Base-by-base conservation (phyloP, 176 grass and related monocot species). In the Triticum turgidum region DNA sequence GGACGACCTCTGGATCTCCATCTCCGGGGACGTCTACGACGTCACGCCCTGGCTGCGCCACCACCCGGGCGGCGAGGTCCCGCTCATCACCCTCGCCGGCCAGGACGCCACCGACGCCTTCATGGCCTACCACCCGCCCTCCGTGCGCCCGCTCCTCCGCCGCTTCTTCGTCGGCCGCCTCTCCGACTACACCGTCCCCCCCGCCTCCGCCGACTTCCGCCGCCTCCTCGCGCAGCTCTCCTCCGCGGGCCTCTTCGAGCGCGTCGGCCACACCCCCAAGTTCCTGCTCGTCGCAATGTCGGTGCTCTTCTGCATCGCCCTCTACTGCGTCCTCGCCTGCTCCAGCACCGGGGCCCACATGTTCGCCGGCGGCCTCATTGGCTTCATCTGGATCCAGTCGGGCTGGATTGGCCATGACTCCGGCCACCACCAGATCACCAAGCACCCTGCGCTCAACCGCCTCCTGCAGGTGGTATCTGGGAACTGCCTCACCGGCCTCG, bases 351-450 rank as follows among this genome's bases (percentile, higher is more conserved):
- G 33, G 2, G 80, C 82, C 25, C 95, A 95, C 70, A 58, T 93
- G 47, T 37, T 87, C 18, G 93, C 82, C 2, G 95, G 90, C 7
- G 89, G 69, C 0, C 21, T 98, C 52, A 90, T 95, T 52, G 95
- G 93, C 4, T 88, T 87, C 76, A 56, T 87, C 71, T 98, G 92
- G 95, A 93, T 98, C 85, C 91, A 94, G 80, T 96, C 97, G 0
- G 94, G 97, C 0, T 98, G 93, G 92, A 85, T 98, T 24, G 97
- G 97, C 38, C 97, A 98, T 33, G 97, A 98, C 67, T 98, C 97
- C 0, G 93, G 97, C 7, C 96, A 98, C 82, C 95, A 99, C 84
- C 25, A 12, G n/a, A 73, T 98, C 82, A 84, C 88, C 21, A 47
- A 33, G 13, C 65, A 88, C 79, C 29, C 73, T 0, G 17, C 39